Percentiles rank a stretch among this genome's conserved stretches.
These are phyloP conservation scores for Tausonia pullulans DNA, from an alignment of 1,284 basidiomycete species.

Conservation along the genomic window DNA sequence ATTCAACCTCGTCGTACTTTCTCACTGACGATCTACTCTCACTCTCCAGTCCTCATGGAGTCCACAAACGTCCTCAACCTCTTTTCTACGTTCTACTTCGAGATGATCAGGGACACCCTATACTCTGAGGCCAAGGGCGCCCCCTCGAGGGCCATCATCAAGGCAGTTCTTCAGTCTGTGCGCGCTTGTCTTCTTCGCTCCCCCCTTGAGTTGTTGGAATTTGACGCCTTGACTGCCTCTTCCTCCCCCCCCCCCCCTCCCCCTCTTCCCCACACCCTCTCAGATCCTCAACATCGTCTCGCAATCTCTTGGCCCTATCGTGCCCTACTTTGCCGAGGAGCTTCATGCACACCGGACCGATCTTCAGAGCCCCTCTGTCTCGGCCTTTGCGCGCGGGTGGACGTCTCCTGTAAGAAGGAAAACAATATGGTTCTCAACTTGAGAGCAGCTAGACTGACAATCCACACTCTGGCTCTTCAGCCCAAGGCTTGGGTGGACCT, in stretches of 20 bases:
- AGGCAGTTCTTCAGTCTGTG: constrained; percentile 65
- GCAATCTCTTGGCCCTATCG: constrained; percentile 68
- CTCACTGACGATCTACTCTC: constrained; percentile 35
- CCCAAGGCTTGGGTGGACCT: constrained; percentile 18
- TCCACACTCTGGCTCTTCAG: background rate
- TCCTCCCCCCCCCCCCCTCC: constrained; percentile 35
- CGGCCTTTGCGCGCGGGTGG: constrained; percentile 58
- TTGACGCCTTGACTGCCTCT: constrained; percentile 33
- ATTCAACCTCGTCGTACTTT: too few species aligned
- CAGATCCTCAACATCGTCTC: constrained; percentile 61
- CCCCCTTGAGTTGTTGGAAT: background rate
- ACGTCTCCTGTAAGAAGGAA: constrained; percentile 39
- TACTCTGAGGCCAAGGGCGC: constrained; percentile 58
- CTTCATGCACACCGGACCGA: constrained; percentile 46
- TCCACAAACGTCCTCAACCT: constrained; percentile 38
- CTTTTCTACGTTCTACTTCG: constrained; percentile 64
- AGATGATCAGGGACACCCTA: constrained; percentile 79
- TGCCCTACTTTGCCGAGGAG: constrained; percentile 88
- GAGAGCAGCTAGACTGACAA: too few species aligned
- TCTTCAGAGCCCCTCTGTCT: constrained; percentile 26
- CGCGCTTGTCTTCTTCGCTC: constrained; percentile 19
- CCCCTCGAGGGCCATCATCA: constrained; percentile 48
- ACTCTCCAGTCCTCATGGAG: constrained; percentile 42
- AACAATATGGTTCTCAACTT: too few species aligned
- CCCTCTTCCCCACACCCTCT: background rate